Conservation (phyloP, 805 yeast species). For the Saccharomyces mikatae region DNA sequence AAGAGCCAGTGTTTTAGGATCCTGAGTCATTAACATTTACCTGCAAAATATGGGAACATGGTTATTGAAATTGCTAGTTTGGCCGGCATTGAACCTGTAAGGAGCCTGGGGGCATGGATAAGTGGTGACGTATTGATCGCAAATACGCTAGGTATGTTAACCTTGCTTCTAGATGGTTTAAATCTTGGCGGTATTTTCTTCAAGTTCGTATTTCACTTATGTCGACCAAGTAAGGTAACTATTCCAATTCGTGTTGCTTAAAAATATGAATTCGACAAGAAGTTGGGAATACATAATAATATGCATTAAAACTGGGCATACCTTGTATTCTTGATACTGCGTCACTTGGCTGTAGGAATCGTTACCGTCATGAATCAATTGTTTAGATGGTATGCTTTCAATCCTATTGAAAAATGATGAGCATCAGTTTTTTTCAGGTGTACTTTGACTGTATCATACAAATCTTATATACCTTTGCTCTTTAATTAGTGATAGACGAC, state of each 20-base stretch:
- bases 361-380: too few relatives aligned
- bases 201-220: too few relatives aligned
- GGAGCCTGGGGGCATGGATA: not conserved
- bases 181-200: not conserved
- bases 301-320: too few relatives aligned
- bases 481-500: not conserved
- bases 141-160: not conserved
- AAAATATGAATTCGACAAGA: not conserved
- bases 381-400: not conserved
- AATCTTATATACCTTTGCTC: not conserved
- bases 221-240: too few relatives aligned
- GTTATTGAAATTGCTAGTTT: not conserved
- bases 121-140: not conserved
- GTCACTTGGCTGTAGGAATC: not conserved
- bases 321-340: not conserved
- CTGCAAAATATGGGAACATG: not conserved
- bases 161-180: not conserved
- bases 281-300: too few relatives aligned
- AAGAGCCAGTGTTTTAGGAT: not conserved
- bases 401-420: not conserved
- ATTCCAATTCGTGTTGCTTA: not conserved
- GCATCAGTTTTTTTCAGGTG: too few relatives aligned
- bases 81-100: not conserved
- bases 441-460: not conserved
- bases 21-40: not conserved